Base-by-base conservation (phyloP, 805 yeast species). In the Wickerhamia fluorescens region DNA sequence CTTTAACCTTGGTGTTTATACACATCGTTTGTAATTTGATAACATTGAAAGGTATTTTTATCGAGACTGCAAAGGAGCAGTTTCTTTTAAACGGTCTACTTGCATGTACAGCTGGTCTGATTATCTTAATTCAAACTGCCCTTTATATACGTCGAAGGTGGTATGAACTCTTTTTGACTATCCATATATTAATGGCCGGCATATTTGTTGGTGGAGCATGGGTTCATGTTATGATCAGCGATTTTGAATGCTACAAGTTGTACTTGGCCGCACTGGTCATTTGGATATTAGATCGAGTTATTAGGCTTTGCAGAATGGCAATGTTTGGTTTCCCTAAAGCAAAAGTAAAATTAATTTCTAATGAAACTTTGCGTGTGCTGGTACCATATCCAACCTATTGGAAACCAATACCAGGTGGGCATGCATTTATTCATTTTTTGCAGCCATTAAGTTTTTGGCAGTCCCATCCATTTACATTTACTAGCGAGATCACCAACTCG, bases 391-490 rank as follows among this genome's bases (percentile, higher is more conserved):
- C 83, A 1, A 56, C 61, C 4, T 49, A 63, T 40, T 77, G 81
- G 76, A 57, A 60, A 16, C 58, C 68, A 5, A 51, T 53, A 27
- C 79, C 81, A 1, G 84, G 85, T 1, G 77, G 78, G 15, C 78
- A 73, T 47, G 73, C 73, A 17, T 78, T 72, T 53, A 49, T 78
- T 11, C 74, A 71, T 40, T 60, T 71, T 36, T 43, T 74, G 23
- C 55, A 44, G 21, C 58, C 61, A 28, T 41, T 53, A 24, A 51
- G 69, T 39, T 71, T 73, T 43, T 72, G 78, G 73, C 78, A 78
- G 40, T 74, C 82, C 2, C 85, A 78, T 47, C 86, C 86, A 3
- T 78, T 78, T 37, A 75, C 83, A 0, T 55, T 54, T 30, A 47
- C 53, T 22, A 27, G 3, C 44, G 53, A 4, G 51, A 58, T 27